Base-by-base conservation (phyloP, 2,329 filamentous ascomycete species). In the Herpomyces periplanetae region DNA sequence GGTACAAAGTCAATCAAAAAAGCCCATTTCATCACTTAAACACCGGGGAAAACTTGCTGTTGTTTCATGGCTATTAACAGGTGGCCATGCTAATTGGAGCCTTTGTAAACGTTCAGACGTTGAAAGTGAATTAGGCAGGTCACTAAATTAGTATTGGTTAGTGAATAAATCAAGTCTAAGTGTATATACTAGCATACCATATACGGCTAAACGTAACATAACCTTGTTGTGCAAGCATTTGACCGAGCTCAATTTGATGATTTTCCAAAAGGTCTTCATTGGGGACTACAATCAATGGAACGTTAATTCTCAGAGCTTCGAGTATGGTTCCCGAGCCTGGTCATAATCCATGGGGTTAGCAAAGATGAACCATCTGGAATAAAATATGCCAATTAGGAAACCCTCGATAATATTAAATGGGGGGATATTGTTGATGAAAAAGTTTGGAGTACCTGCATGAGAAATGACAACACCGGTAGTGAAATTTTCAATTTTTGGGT, bases 321-420 rank as follows among this genome's bases (percentile, higher is more conserved):
- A 91, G 47, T 11, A 91, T 71, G 3, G 68, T 71, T 5, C 80
- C 80, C 6, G 75, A 73, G 8, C 75, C 73, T 87, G n/a, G 14
- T n/a, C n/a, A 7, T 7, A 7, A n/a, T n/a, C n/a, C n/a, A n/a
- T n/a, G n/a, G n/a, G n/a, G n/a, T n/a, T n/a, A n/a, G n/a, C n/a
- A n/a, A n/a, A n/a, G n/a, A n/a, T n/a, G n/a, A n/a, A n/a, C n/a
- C n/a, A n/a, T n/a, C n/a, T n/a, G n/a, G n/a, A n/a, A n/a, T n/a
- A n/a, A n/a, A n/a, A n/a, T n/a, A n/a, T n/a, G n/a, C n/a, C n/a
- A n/a, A n/a, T n/a, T n/a, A n/a, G n/a, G n/a, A n/a, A n/a, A n/a
- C n/a, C n/a, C n/a, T n/a, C n/a, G n/a, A n/a, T n/a, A n/a, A n/a
- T n/a, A n/a, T n/a, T n/a, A n/a, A n/a, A n/a, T n/a, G n/a, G n/a